Evolutionary conservation across 306 rosid genomes (phyloP).

Genomic region (Quercus suber): DNA sequence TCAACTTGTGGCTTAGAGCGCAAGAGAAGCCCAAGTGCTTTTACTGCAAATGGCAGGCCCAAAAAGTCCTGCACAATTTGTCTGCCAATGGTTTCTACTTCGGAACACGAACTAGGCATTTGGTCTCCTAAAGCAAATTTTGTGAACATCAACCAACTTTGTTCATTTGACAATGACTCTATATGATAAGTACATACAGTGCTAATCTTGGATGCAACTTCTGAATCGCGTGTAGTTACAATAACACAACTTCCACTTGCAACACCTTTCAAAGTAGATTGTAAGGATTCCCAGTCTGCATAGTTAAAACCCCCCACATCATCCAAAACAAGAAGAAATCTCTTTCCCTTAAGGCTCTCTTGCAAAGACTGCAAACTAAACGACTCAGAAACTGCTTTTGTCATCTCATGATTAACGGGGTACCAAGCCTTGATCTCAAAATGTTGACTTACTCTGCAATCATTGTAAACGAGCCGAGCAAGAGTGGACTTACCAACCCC

Average conservation of each 20-base stretch:
- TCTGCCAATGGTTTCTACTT: neutral
- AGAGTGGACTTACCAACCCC: slow-evolving; percentile 40
- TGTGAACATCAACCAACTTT: slow-evolving; percentile 16
- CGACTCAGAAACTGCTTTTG: slow-evolving; percentile 17
- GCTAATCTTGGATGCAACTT: slow-evolving; percentile 3
- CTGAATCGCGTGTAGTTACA: slow-evolving; percentile 15
- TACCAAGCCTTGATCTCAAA: slow-evolving; percentile 34
- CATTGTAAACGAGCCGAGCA: slow-evolving; percentile 25
- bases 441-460: neutral
- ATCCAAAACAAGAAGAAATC: slow-evolving; percentile 17
- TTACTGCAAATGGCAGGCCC: slow-evolving; percentile 20
- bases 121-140: neutral
- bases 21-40: slow-evolving; percentile 21
- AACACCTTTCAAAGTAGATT: neutral
- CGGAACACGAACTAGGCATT: neutral
- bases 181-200: neutral
- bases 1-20: neutral
- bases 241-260: slow-evolving; percentile 4
- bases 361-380: neutral
- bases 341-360: neutral
- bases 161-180: neutral
- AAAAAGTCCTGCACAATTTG: slow-evolving; percentile 9
- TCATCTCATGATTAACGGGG: slow-evolving; percentile 22
- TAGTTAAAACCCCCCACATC: slow-evolving; percentile 15
- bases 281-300: slow-evolving; percentile 2